phyloP scores from a whole-genome alignment of 768 basidiomycete species.

The Naganishia randhawae region DNA sequence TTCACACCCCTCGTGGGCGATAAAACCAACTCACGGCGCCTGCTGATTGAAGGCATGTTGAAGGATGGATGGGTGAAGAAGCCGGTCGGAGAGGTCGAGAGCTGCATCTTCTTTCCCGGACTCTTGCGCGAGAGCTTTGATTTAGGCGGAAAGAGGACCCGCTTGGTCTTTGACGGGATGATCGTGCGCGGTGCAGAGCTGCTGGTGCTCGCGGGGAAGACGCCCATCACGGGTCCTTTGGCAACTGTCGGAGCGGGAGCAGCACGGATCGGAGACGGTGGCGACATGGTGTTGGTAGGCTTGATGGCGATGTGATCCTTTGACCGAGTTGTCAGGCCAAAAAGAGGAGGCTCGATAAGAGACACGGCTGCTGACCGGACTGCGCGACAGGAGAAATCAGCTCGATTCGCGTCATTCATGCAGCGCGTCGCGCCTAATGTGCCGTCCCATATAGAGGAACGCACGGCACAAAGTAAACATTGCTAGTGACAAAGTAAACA shows the following conservation, averaged over 20 bases:
- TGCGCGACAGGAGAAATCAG: not conserved
- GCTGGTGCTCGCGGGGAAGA: not conserved
- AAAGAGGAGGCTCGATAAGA: not conserved
- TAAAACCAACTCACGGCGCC: not conserved
- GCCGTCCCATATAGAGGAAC: not conserved
- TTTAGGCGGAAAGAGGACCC: constrained; percentile 1
- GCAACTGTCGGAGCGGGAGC: not conserved
- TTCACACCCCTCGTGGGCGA: not conserved
- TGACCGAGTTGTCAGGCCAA: not conserved
- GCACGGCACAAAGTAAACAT: not conserved
- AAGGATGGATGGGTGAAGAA: constrained; percentile 13
- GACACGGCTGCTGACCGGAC: not conserved
- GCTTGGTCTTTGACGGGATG: constrained; percentile 7
- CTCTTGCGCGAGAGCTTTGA: not conserved
- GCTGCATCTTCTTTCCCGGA: not conserved
- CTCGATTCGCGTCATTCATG: not conserved
- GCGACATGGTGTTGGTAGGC: constrained; percentile 1
- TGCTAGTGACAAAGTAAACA: not conserved
- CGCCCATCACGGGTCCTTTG: constrained; percentile 10
- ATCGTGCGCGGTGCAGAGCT: not conserved
- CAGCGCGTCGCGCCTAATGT: not conserved
- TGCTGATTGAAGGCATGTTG: not conserved
- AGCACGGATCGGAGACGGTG: not conserved
- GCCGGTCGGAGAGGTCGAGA: not conserved
- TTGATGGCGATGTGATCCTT: not conserved